Conservation (phyloP, 1,139 yeast species). For the Chernovozyma sophiae-reginae region DNA sequence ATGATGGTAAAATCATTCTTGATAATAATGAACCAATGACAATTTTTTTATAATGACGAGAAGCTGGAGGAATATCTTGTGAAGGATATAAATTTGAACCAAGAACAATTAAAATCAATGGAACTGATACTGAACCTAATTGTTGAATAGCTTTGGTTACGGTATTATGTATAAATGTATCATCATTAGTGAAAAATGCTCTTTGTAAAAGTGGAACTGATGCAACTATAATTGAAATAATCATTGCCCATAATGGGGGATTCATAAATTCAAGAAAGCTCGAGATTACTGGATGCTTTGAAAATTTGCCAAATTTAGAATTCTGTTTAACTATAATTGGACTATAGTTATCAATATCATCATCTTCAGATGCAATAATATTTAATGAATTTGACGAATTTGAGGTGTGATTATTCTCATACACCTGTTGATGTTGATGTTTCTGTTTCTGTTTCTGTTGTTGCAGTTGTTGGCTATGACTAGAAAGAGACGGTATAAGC, state of each 20-base stretch:
- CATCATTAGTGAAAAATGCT: conserved; percentile 52
- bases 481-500: not conserved
- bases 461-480: conserved; percentile 3
- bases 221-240: conserved; percentile 78
- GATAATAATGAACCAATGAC: conserved; percentile 66
- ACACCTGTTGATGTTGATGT: not conserved
- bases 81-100: conserved; percentile 76
- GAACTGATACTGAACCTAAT: conserved; percentile 85
- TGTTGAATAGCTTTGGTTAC: conserved; percentile 72
- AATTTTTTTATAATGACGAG: conserved; percentile 54
- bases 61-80: conserved; percentile 59
- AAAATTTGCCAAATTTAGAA: conserved; percentile 6
- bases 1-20: conserved; percentile 73
- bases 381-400: not conserved
- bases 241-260: conserved; percentile 94
- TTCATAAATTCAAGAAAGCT: conserved; percentile 62
- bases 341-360: conserved; percentile 1
- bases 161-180: conserved; percentile 66
- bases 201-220: conserved; percentile 67
- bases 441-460: conserved; percentile 7
- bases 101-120: conserved; percentile 67
- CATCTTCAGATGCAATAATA: not conserved
- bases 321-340: conserved; percentile 2
- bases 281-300: conserved; percentile 12
- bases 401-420: not conserved